phyloP scores from a whole-genome alignment of 2,329 filamentous ascomycete species.

The Coniochaeta prunicola region DNA sequence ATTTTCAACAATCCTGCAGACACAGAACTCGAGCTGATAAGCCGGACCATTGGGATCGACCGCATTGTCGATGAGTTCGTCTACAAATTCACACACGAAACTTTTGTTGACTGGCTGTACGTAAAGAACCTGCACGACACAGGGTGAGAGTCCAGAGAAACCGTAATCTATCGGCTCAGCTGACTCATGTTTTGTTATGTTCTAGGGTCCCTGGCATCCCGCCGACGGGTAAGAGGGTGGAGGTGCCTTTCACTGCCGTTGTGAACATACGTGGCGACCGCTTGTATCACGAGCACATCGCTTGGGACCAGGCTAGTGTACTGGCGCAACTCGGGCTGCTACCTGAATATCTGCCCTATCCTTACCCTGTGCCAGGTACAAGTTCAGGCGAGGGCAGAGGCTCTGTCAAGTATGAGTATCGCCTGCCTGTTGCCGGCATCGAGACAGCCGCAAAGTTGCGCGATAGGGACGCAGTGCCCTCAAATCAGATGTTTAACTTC shows the following conservation, averaged over 20 bases:
- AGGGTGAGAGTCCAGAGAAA: not conserved
- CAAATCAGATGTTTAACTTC: not conserved
- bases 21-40: constrained; percentile 60
- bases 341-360: constrained; percentile 58
- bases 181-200: no score
- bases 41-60: constrained; percentile 64
- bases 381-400: not conserved
- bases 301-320: constrained; percentile 61
- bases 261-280: constrained; percentile 63
- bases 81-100: constrained; percentile 55
- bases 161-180: no score
- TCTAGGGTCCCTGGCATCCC: constrained; percentile 49
- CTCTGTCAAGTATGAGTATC: not conserved
- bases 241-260: constrained; percentile 57
- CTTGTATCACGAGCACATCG: constrained; percentile 63
- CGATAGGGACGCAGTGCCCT: not conserved
- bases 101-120: constrained; percentile 62
- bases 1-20: constrained; percentile 67
- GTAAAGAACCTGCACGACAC: not conserved
- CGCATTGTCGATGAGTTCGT: constrained; percentile 67
- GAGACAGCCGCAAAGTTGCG: not conserved
- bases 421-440: not conserved
- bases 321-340: constrained; percentile 55
- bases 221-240: constrained; percentile 43
- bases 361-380: constrained; percentile 42